phyloP scores from a whole-genome alignment of 352 stramenopile species.

The Blastocystis sp. region DNA sequence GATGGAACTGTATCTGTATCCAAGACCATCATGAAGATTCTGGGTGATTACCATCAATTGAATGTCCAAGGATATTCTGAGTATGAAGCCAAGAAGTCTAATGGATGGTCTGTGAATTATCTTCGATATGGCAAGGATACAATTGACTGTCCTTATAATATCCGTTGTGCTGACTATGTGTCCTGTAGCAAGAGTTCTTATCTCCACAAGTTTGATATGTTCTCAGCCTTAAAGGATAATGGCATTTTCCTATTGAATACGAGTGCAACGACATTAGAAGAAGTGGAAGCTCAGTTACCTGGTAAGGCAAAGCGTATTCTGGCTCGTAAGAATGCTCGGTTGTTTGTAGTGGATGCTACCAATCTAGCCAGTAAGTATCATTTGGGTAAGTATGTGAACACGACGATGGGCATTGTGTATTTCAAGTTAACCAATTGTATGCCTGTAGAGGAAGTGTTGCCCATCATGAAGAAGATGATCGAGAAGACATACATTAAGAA shows the following conservation, averaged over 20 bases:
- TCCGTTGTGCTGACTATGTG: conserved; percentile 67
- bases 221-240: conserved; percentile 67
- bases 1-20: conserved; percentile 70
- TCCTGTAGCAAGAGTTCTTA: conserved; percentile 70
- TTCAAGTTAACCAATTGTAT: conserved; percentile 69
- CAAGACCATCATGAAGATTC: conserved; percentile 70
- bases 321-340: conserved; percentile 65
- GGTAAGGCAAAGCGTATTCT: conserved; percentile 69
- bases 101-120: conserved; percentile 69
- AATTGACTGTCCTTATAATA: conserved; percentile 65
- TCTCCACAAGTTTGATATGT: conserved; percentile 70
- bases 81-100: conserved; percentile 71
- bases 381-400: conserved; percentile 69
- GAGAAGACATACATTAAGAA: conserved; percentile 69
- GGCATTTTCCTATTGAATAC: conserved; percentile 71
- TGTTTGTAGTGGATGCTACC: conserved; percentile 67
- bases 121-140: conserved; percentile 67
- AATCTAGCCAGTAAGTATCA: conserved; percentile 67
- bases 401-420: conserved; percentile 69
- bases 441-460: conserved; percentile 67
- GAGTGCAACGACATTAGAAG: conserved; percentile 67
- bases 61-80: conserved; percentile 71
- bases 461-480: conserved; percentile 68
- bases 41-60: conserved; percentile 68
- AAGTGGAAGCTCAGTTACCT: conserved; percentile 67